Base-by-base conservation (phyloP, 768 basidiomycete species). In the Suillus cothurnatus region DNA sequence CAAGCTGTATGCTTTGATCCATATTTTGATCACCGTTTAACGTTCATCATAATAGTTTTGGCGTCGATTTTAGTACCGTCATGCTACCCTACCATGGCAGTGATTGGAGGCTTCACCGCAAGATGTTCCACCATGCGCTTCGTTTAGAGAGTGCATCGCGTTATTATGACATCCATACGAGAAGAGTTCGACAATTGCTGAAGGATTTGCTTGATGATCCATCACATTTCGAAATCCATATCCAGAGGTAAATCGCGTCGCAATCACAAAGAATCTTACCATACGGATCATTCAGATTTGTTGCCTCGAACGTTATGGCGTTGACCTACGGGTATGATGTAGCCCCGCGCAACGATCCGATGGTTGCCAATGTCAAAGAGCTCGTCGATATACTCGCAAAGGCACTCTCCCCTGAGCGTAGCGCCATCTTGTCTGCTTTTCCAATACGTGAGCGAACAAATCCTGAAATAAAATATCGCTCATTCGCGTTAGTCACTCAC, bases 51-150 rank as follows among this genome's bases (percentile, higher is more conserved):
- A 59, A 31, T 23, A 74, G 74, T 49, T 76, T 70, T 41, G 72
- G 74, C 36, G 60, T 72, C 64, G 66, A 71, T 26, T 75, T 77
- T 23, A 75, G 67, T 58, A 72, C 73, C 12, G 70, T 69, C 56
- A 66, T 72, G 57, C 62, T 76, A 34, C 71, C 74, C 19, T 78
- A 77, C 36, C 71, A 74, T 36, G 69, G 72, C 28, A 53, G 28
- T 17, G 66, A 69, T 36, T 77, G 76, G 77, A 72, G 63, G 32
- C 68, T 71, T 9, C 77, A 77, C 56, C 72, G 76, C 52, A 73
- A 71, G 56, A 61, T 75, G 23, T 71, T 76, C 38, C 75, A 74
- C 23, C 71, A 75, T 8, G 70, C 71, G 31, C 66, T 78, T 36
- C 71, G 69, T 14, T 47, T 57, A 4, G 74, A 76, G 23, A 67